phyloP scores from a whole-genome alignment of 2,329 filamentous ascomycete species.

The Fusarium keratoplasticum region DNA sequence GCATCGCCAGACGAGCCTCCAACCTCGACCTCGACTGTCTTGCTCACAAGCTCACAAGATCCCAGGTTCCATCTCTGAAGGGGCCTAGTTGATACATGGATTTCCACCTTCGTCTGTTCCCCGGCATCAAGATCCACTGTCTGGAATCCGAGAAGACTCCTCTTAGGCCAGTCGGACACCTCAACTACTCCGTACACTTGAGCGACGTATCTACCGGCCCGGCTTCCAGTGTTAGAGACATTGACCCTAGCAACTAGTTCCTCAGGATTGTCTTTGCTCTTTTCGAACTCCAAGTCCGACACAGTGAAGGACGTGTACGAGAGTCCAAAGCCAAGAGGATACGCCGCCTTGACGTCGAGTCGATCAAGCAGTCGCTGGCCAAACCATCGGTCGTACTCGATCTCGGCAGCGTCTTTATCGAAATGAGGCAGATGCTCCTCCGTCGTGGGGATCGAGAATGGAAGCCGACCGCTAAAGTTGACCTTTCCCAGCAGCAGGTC shows the following conservation, averaged over 20 bases:
- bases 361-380: slow-evolving; percentile 34
- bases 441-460: slow-evolving; percentile 31
- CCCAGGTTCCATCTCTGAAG: slow-evolving; percentile 11
- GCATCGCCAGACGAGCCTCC: not conserved
- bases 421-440: slow-evolving; percentile 30
- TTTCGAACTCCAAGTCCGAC: not conserved
- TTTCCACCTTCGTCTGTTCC: not conserved
- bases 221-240: slow-evolving; percentile 15
- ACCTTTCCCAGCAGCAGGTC: slow-evolving; percentile 21
- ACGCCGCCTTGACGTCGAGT: slow-evolving; percentile 16
- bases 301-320: slow-evolving; percentile 32
- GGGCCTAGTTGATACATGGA: slow-evolving; percentile 4
- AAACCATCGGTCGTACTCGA: slow-evolving; percentile 34
- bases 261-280: not conserved
- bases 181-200: slow-evolving; percentile 31
- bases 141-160: slow-evolving; percentile 24
- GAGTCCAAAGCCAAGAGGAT: slow-evolving; percentile 35
- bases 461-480: slow-evolving; percentile 22
- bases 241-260: not conserved
- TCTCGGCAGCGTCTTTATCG: slow-evolving; percentile 18
- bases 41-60: not conserved
- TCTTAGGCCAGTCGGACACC: slow-evolving; percentile 5
- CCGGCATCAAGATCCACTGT: slow-evolving; percentile 3
- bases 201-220: slow-evolving; percentile 16
- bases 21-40: not conserved